Evolutionary conservation across 805 yeast species (phyloP).

Genomic region (Zygoascus flipseniorum): DNA sequence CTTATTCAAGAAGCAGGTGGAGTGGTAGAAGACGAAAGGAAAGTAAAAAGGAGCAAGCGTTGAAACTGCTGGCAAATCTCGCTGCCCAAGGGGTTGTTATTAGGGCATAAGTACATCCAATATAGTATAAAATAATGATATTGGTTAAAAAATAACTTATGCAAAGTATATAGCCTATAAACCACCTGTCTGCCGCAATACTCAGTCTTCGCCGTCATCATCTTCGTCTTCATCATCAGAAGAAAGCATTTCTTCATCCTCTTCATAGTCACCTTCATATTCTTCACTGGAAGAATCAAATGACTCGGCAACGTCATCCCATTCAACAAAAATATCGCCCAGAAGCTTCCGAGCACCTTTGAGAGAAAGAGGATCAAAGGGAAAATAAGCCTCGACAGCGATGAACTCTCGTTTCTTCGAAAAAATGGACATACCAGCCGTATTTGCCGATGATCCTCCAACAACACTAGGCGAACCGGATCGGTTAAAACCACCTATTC

Average conservation of each 20-base stretch:
- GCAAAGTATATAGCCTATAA: no score
- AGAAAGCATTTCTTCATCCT: slow-evolving; percentile 25
- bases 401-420: slow-evolving; percentile 68
- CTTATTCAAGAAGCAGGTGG: slow-evolving; percentile 9
- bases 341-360: slow-evolving; percentile 50
- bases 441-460: slow-evolving; percentile 10
- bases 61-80: no score
- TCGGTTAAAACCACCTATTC: slow-evolving; percentile 41
- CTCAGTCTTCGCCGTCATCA: slow-evolving; percentile 4
- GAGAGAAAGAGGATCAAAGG: slow-evolving; percentile 85
- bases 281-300: slow-evolving; percentile 38
- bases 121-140: no score
- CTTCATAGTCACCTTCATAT: slow-evolving; percentile 31
- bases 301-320: slow-evolving; percentile 66
- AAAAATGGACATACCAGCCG: slow-evolving; percentile 6
- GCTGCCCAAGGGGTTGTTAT: no score
- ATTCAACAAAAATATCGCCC: slow-evolving; percentile 58
- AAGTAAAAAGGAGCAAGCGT: neutral
- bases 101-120: no score
- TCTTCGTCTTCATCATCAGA: slow-evolving; percentile 20
- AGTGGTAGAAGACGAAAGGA: neutral
- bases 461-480: slow-evolving; percentile 21
- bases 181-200: neutral
- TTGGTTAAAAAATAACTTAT: no score
- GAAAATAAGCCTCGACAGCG: slow-evolving; percentile 91